These are phyloP conservation scores for Ophiocytium majus DNA, from an alignment of 352 stramenopile species.

Conservation along the genomic window DNA sequence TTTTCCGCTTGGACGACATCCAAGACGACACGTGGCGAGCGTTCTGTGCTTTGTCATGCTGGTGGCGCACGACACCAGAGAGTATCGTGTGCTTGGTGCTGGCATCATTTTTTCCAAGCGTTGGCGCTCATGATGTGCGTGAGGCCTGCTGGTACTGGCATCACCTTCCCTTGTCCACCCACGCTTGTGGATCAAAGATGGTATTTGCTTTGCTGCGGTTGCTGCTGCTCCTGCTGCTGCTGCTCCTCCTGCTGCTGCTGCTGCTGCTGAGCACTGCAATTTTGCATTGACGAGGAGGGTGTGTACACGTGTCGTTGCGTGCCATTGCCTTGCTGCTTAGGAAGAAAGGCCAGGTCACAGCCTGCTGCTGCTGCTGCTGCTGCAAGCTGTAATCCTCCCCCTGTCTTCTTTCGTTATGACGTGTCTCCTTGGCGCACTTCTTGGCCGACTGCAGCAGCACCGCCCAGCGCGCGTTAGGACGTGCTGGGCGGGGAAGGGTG, in stretches of 20 bases:
- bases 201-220: background rate
- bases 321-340: background rate
- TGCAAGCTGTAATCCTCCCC: background rate
- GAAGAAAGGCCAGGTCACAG: background rate
- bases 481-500: no score
- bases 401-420: no score
- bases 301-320: background rate
- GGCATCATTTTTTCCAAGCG: no score
- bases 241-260: background rate
- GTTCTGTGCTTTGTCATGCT: no score
- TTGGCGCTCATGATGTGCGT: no score
- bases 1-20: background rate
- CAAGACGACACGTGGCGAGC: no score
- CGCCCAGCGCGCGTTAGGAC: background rate
- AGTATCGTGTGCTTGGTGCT: no score
- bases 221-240: background rate
- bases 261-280: background rate
- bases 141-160: no score
- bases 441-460: background rate
- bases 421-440: background rate
- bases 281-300: background rate
- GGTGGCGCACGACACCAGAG: no score
- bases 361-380: background rate
- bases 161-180: no score
- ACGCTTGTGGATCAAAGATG: background rate